Conservation (phyloP, 495 filamentous ascomycete genomes). For the Talaromyces thailandensis region DNA sequence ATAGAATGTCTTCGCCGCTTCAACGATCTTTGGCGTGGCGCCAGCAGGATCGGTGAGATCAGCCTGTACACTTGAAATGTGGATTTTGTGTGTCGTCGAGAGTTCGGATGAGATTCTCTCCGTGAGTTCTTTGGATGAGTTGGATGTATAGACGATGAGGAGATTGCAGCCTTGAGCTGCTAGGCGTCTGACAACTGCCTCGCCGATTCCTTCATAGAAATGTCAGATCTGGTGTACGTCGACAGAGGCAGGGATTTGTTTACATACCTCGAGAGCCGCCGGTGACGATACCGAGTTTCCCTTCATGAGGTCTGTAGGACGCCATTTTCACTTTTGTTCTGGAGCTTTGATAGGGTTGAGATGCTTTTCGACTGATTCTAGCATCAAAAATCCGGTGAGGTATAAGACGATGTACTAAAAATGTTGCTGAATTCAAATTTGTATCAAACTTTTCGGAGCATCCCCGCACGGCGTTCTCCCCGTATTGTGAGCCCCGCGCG, state of each 20-base stretch:
- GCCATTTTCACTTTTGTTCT: not conserved
- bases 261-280: slow-evolving; percentile 9
- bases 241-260: not conserved
- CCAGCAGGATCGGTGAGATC: slow-evolving; percentile 1
- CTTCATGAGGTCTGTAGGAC: slow-evolving; percentile 3
- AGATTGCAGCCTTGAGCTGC: slow-evolving; percentile 9
- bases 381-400: not conserved
- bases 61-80: slow-evolving; percentile 5
- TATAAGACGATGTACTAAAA: too few relatives aligned
- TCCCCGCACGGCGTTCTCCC: slow-evolving; percentile 3
- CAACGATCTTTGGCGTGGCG: slow-evolving; percentile 2
- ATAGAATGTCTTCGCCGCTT: slow-evolving; percentile 3
- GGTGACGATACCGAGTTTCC: slow-evolving; percentile 7
- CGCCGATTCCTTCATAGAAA: slow-evolving; percentile 2
- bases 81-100: not conserved
- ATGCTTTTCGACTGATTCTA: not conserved
- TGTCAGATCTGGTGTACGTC: not conserved
- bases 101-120: slow-evolving; percentile 2
- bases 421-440: not conserved
- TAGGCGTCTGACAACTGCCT: slow-evolving; percentile 5
- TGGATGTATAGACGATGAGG: slow-evolving; percentile 4
- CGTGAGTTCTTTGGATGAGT: slow-evolving; percentile 3
- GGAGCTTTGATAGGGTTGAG: not conserved
- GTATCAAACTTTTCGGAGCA: not conserved
- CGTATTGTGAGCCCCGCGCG: slow-evolving; percentile 1